These are phyloP conservation scores for Neospora caninum DNA, from an alignment of 169 alveolate species.

Conservation along the genomic window DNA sequence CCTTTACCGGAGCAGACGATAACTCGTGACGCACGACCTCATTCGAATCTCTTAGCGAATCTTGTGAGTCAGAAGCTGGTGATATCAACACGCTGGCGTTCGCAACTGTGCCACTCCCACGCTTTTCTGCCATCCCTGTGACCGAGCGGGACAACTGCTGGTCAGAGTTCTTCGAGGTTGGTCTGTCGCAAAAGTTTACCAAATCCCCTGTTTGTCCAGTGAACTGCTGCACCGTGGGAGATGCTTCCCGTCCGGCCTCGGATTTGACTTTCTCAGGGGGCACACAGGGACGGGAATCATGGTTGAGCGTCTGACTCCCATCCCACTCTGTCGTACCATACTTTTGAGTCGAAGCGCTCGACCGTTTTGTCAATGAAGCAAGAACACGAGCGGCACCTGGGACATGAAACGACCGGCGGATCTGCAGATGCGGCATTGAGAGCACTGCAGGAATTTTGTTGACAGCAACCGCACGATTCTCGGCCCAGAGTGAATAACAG, in stretches of 20 bases:
- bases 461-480: not conserved
- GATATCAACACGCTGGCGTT: no score
- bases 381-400: conserved; percentile 35
- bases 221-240: not conserved
- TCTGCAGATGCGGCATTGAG: conserved; percentile 37
- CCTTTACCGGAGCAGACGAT: not conserved
- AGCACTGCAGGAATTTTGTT: not conserved
- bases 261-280: not conserved
- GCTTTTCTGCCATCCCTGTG: conserved; percentile 11
- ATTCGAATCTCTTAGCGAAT: not conserved
- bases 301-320: not conserved
- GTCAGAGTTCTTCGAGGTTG: not conserved
- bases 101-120: not conserved
- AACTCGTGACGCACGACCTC: not conserved
- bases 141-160: not conserved
- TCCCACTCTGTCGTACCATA: not conserved
- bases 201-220: not conserved
- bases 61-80: not conserved
- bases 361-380: conserved; percentile 13
- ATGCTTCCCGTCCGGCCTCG: not conserved
- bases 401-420: conserved; percentile 15
- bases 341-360: not conserved
- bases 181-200: not conserved
- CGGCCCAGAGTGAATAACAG: no score
- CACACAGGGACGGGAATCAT: conserved; percentile 1